A percentile compares a stretch with the other conserved stretches of the same genome.
Conservation (phyloP, 1,284 basidiomycete genomes). For the Apiotrichum brassicae region DNA sequence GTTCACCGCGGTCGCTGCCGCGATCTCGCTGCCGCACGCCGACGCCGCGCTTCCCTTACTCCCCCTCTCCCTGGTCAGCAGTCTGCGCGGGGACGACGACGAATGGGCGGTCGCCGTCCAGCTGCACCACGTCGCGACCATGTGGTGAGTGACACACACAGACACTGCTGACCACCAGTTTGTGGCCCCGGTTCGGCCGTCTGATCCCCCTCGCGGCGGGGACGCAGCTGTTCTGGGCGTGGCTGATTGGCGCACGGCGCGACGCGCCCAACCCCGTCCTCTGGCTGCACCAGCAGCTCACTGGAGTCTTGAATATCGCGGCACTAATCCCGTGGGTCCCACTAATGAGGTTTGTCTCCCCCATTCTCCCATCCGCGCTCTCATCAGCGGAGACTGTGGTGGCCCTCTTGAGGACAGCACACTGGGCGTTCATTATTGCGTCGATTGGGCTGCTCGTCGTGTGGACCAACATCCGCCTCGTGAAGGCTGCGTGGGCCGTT, state of each 20-base stretch:
- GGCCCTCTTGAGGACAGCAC: neutral
- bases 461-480: constrained; percentile 16
- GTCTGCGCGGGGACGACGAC: constrained; percentile 19
- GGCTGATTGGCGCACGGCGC: constrained; percentile 12
- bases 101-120: constrained; percentile 20
- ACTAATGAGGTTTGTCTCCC: too few relatives aligned
- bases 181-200: constrained; percentile 6
- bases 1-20: constrained; percentile 9
- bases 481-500: constrained; percentile 18
- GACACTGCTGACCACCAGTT: neutral
- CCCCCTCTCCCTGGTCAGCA: constrained; percentile 9
- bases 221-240: constrained; percentile 9
- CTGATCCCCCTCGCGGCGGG: constrained; percentile 5
- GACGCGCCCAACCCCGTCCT: constrained; percentile 11
- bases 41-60: constrained; percentile 15
- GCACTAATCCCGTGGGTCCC: neutral
- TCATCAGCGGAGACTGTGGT: neutral
- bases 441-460: constrained; percentile 7
- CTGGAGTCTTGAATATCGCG: neutral
- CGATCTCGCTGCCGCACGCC: constrained; percentile 5
- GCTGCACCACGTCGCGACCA: constrained; percentile 12
- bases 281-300: constrained; percentile 7
- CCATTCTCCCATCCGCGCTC: neutral
- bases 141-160: constrained; percentile 4
- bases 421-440: constrained; percentile 4